Evolutionary conservation across 768 basidiomycete species (phyloP), one percentile per base, ranked within the genome.

Genomic region (Rhodotorula diobovata): DNA sequence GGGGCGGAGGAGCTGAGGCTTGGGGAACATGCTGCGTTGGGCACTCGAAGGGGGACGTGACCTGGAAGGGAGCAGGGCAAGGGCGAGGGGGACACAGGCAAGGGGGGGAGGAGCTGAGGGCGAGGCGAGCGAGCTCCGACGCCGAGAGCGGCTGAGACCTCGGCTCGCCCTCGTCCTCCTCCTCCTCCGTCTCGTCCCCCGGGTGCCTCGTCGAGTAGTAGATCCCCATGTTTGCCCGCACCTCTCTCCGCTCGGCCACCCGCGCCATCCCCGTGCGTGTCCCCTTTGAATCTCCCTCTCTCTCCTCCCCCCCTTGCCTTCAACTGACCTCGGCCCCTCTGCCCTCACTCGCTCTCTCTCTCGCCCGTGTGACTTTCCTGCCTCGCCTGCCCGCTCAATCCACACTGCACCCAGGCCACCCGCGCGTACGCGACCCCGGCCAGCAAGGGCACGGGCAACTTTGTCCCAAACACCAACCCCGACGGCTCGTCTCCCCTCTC

Each of bases 201-300:
- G 18, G 2, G 8, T 15, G 8, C 41, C 41, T 3, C 6, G 41
- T 12, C 15, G 35, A 12, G 46, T 21, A n/a, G n/a, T n/a, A n/a
- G n/a, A n/a, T 28, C 51, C 34, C 43, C 62, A 67, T 65, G 71
- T 64, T 72, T 28, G 66, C 63, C 28, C 66, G 67, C 28, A 55
- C 46, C 34, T 58, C 67, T 39, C 71, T 72, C 63, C 66, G 71
- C 30, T 12, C 66, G 9, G 18, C 58, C 54, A 12, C 48, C 20
- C 66, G 71, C 66, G 58, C 66, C 23, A 35, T 66, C 61, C 16
- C 70, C 48, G 70, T 67, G 10, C 32, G 69, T 65, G 45, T 34
- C 51, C 11, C 45, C 45, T 10, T 6, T n/a, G n/a, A n/a, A n/a
- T n/a, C 25, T 18, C 48, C 50, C 16, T 8, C 6, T 30, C 25